Conservation (phyloP, 75 land plant species). For the Ceratopteris richardii region DNA sequence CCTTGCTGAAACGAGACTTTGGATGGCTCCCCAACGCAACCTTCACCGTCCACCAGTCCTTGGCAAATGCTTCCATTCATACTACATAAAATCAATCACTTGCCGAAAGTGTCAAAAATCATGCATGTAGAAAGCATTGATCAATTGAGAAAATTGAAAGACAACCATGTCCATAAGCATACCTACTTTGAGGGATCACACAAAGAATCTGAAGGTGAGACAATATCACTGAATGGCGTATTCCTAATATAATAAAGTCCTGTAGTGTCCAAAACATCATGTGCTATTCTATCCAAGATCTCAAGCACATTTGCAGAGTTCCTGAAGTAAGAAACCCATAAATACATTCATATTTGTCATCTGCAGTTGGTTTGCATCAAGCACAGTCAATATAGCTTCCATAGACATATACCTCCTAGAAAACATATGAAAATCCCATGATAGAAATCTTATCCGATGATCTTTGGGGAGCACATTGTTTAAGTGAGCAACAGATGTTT, state of each 20-base stretch:
- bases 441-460: slow-evolving; percentile 51
- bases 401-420: slow-evolving; percentile 39
- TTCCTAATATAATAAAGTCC: slow-evolving; percentile 50
- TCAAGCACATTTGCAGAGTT: slow-evolving; percentile 44
- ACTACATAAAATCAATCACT: neutral
- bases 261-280: slow-evolving; percentile 45
- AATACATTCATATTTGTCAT: neutral
- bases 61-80: neutral
- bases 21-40: neutral
- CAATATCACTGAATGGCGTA: neutral
- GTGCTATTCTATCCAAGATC: slow-evolving; percentile 33
- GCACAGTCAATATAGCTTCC: neutral
- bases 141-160: too few species aligned
- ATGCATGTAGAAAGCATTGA: too few species aligned
- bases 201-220: neutral
- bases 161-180: neutral
- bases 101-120: too few species aligned
- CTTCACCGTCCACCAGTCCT: neutral
- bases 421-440: slow-evolving; percentile 60
- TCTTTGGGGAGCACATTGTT: slow-evolving; percentile 44
- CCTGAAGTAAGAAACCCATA: slow-evolving; percentile 25
- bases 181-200: slow-evolving; percentile 6
- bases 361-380: neutral
- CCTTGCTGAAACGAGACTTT: slow-evolving; percentile 15
- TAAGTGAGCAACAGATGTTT: slow-evolving; percentile 46